These are phyloP conservation scores for Amoebophrya sp. DNA, from an alignment of 169 alveolate genomes.

Conservation along the genomic window DNA sequence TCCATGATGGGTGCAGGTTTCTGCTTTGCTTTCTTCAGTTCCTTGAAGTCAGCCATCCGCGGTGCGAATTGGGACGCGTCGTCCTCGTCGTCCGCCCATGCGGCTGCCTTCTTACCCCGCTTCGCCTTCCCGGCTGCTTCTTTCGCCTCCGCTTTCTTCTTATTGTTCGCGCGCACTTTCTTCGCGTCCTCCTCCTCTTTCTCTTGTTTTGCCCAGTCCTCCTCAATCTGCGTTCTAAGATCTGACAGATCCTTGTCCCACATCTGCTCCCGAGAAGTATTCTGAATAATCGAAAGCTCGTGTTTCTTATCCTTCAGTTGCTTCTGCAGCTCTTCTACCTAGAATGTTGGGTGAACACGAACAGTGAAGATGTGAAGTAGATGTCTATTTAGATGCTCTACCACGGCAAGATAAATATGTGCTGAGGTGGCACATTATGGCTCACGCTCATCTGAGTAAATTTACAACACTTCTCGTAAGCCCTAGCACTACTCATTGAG, in stretches of 20 bases:
- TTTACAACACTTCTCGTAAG: no score
- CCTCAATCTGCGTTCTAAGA: neutral
- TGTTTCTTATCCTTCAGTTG: neutral
- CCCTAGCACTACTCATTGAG: no score
- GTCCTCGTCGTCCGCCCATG: conserved; percentile 8
- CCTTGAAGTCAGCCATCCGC: neutral
- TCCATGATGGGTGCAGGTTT: neutral
- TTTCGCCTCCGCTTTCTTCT: neutral
- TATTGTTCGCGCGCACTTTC: neutral
- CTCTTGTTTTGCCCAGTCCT: neutral
- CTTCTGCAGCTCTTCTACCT: neutral
- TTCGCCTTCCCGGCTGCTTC: neutral
- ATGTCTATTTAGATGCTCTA: neutral
- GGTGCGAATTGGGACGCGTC: neutral
- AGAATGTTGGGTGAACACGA: neutral
- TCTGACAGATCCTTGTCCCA: neutral
- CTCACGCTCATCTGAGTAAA: no score
- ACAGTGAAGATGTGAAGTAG: neutral
- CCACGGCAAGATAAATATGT: no score
- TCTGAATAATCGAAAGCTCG: neutral
- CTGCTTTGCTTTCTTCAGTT: neutral
- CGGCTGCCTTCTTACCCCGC: neutral
- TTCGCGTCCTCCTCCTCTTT: neutral
- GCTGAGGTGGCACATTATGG: no score
- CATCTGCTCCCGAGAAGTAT: neutral